These are phyloP conservation scores for Aplosporella prunicola DNA, from an alignment of 2,329 filamentous ascomycete genomes.

Conservation along the genomic window DNA sequence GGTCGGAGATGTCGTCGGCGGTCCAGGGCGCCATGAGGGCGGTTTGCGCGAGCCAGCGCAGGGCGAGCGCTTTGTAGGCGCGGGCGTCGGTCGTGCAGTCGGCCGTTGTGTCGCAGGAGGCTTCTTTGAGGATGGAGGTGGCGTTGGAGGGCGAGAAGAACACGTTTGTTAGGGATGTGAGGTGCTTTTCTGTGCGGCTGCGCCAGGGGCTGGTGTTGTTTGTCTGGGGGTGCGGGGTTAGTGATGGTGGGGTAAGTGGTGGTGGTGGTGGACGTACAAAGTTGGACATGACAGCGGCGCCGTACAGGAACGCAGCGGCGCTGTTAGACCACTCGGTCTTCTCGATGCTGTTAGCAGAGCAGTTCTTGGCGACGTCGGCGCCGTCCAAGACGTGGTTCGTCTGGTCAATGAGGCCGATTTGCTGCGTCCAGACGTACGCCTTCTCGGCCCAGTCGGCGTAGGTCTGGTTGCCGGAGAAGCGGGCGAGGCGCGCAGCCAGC, in stretches of 20 bases:
- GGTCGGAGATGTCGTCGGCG: slow-evolving; percentile 26
- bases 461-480: slow-evolving; percentile 54
- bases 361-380: slow-evolving; percentile 41
- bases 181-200: slow-evolving; percentile 46
- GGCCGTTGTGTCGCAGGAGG: slow-evolving; percentile 51
- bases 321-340: slow-evolving; percentile 51
- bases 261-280: slow-evolving; percentile 25
- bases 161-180: slow-evolving; percentile 35
- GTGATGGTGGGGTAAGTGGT: neutral
- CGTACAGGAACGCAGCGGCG: slow-evolving; percentile 45
- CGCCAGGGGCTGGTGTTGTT: slow-evolving; percentile 44
- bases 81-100: slow-evolving; percentile 63
- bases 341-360: slow-evolving; percentile 37
- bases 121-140: slow-evolving; percentile 53
- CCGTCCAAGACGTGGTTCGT: slow-evolving; percentile 48
- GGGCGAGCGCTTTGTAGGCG: slow-evolving; percentile 67
- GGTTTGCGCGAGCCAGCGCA: slow-evolving; percentile 50
- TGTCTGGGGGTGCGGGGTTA: slow-evolving; percentile 33
- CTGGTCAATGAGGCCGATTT: slow-evolving; percentile 42
- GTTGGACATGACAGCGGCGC: slow-evolving; percentile 49
- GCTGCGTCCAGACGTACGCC: slow-evolving; percentile 50
- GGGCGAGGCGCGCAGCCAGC: slow-evolving; percentile 64
- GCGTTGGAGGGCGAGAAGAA: slow-evolving; percentile 49
- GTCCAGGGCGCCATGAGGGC: slow-evolving; percentile 36
- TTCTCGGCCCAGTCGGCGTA: slow-evolving; percentile 54